These are phyloP conservation scores for Mucor saturninus DNA, from an alignment of 371 early-diverging fungal genomes.

Conservation along the genomic window DNA sequence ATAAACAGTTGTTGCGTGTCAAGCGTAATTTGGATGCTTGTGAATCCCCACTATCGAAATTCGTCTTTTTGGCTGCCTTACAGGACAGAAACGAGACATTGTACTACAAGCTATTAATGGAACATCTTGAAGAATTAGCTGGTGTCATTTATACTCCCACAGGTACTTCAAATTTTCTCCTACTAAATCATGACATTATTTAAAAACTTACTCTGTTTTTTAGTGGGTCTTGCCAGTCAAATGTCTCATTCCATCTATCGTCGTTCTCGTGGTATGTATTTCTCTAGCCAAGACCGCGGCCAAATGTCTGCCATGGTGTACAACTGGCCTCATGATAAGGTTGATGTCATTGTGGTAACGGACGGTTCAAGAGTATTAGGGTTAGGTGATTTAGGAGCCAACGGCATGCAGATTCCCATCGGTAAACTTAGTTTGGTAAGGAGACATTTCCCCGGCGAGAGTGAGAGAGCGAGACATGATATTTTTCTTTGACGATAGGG, in stretches of 20 bases:
- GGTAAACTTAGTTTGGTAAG: conserved; percentile 66
- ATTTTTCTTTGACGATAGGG: no score
- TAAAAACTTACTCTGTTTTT: neutral
- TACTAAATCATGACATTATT: neutral
- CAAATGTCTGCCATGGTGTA: conserved; percentile 63
- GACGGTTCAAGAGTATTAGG: conserved; percentile 73
- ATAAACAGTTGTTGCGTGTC: conserved; percentile 62
- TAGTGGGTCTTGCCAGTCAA: conserved; percentile 54
- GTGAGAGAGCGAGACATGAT: no score
- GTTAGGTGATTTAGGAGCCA: conserved; percentile 68
- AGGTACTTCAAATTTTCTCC: conserved; percentile 14
- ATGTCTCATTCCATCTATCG: conserved; percentile 66
- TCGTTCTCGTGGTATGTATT: conserved; percentile 68
- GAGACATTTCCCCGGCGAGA: no score
- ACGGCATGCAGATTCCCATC: conserved; percentile 68
- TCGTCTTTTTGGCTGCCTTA: conserved; percentile 52
- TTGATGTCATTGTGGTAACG: conserved; percentile 70
- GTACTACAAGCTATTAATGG: conserved; percentile 69
- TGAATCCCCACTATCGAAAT: conserved; percentile 60
- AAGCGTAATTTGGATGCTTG: conserved; percentile 65
- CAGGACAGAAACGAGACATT: conserved; percentile 70
- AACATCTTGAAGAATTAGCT: conserved; percentile 57
- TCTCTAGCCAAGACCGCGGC: conserved; percentile 61
- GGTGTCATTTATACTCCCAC: conserved; percentile 55
- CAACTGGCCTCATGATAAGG: conserved; percentile 64